Percentiles rank a stretch among this genome's conserved stretches.
phyloP scores from a whole-genome alignment of 306 rosid genomes.

The Adenanthera pavonina region DNA sequence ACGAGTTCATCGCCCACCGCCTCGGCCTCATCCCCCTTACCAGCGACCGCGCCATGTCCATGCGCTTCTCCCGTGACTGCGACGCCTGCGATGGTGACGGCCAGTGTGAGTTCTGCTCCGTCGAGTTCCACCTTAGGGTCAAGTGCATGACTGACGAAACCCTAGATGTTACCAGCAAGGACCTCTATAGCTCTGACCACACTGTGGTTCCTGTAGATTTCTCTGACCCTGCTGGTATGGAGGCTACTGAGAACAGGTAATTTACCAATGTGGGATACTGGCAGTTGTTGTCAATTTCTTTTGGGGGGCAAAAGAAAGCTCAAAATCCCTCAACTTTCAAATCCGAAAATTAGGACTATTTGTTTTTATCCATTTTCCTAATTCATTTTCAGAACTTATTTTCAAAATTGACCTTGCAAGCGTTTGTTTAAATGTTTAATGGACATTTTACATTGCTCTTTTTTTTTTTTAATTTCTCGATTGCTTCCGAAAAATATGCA shows the following conservation, averaged over 20 bases:
- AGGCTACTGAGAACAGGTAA: conserved; percentile 61
- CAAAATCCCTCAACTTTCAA: not conserved
- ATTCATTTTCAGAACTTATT: not conserved
- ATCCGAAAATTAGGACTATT: not conserved
- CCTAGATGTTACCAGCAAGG: conserved; percentile 87
- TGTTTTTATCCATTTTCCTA: not conserved
- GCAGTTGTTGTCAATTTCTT: not conserved
- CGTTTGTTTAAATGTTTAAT: not conserved
- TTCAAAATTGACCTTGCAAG: not conserved
- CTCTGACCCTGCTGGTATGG: conserved; percentile 60
- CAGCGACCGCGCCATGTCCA: conserved; percentile 89
- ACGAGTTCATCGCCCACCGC: conserved; percentile 97
- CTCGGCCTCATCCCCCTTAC: conserved; percentile 89
- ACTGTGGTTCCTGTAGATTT: conserved; percentile 91
- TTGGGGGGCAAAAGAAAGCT: not conserved
- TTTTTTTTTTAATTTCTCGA: too few species aligned
- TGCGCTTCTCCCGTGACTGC: conserved; percentile 99
- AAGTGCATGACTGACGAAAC: conserved; percentile 79
- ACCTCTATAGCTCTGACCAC: conserved; percentile 84
- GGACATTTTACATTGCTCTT: not conserved
- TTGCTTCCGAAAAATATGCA: too few species aligned
- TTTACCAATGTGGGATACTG: not conserved
- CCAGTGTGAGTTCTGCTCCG: conserved; percentile 97
- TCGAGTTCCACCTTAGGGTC: conserved; percentile 87
- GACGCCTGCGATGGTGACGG: conserved; percentile 98